phyloP scores from a whole-genome alignment of 1,284 basidiomycete genomes.

The Rhodotorula sp. region DNA sequence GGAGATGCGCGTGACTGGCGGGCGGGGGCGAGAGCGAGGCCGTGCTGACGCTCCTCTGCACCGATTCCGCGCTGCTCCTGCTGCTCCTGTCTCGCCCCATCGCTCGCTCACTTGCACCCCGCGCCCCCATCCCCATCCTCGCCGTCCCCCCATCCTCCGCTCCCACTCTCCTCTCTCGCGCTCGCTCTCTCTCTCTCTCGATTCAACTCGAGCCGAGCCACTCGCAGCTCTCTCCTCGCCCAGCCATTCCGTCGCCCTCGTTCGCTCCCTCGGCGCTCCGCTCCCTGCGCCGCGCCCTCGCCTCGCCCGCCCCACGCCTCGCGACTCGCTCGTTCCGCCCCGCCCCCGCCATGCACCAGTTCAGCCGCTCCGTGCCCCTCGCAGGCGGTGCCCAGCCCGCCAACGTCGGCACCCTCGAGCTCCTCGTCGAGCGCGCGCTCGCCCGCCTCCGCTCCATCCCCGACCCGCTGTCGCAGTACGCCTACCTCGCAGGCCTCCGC shows the following conservation, averaged over 20 bases:
- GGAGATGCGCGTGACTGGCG: too few species aligned
- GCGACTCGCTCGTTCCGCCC: background rate
- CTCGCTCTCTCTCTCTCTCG: too few species aligned
- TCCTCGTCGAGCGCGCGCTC: constrained; percentile 38
- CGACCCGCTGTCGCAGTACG: constrained; percentile 66
- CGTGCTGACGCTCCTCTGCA: too few species aligned
- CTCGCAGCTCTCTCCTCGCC: background rate
- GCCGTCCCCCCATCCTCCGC: too few species aligned
- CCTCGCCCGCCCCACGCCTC: background rate
- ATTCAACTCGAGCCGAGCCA: too few species aligned
- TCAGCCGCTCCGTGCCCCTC: background rate
- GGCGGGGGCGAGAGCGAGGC: too few species aligned
- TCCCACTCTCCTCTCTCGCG: background rate
- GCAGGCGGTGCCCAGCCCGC: constrained; percentile 21
- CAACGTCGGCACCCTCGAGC: constrained; percentile 18
- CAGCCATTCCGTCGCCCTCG: constrained; percentile 5
- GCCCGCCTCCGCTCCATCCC: constrained; percentile 37
- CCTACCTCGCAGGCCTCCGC: constrained; percentile 73
- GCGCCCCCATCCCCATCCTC: background rate
- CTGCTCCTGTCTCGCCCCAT: background rate
- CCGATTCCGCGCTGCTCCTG: too few species aligned
- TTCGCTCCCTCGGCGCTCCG: background rate
- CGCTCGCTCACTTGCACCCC: background rate
- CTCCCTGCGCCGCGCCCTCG: background rate
- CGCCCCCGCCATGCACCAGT: constrained; percentile 3